These are phyloP conservation scores for Blumeria graminis DNA, from an alignment of 2,329 filamentous ascomycete genomes.

Conservation along the genomic window DNA sequence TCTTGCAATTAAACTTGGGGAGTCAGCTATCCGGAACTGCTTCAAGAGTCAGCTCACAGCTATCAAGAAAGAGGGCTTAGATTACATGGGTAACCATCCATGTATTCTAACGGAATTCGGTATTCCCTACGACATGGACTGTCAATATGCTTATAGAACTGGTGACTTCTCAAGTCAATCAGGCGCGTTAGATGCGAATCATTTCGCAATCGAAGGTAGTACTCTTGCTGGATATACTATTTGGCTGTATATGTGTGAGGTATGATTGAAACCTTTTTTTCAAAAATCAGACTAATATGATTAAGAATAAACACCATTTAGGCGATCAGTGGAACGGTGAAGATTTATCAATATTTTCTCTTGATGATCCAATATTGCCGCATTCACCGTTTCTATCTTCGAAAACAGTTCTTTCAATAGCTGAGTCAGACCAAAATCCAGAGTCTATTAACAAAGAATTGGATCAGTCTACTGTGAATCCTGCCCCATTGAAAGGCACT, in stretches of 20 bases:
- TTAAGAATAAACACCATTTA: slow-evolving; percentile 59
- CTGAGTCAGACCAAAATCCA: slow-evolving; percentile 20
- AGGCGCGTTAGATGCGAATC: slow-evolving; percentile 84
- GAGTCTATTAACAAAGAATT: slow-evolving; percentile 19
- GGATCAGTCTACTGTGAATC: slow-evolving; percentile 38
- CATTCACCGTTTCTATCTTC: slow-evolving; percentile 22
- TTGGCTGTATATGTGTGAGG: slow-evolving; percentile 62
- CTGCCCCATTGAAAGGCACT: slow-evolving; percentile 49
- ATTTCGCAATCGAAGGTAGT: slow-evolving; percentile 73
- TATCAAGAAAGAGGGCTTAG: slow-evolving; percentile 65
- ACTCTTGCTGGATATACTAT: slow-evolving; percentile 65
- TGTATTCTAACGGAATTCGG: slow-evolving; percentile 87
- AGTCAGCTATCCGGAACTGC: slow-evolving; percentile 83
- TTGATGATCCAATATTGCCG: slow-evolving; percentile 45
- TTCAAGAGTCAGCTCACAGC: slow-evolving; percentile 68
- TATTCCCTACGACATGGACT: slow-evolving; percentile 97
- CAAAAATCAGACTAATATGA: slow-evolving; percentile 6
- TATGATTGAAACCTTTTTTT: slow-evolving; percentile 18
- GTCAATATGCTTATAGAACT: slow-evolving; percentile 83
- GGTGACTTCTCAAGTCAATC: slow-evolving; percentile 88
- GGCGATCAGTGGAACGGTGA: slow-evolving; percentile 97
- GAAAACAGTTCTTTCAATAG: slow-evolving; percentile 20
- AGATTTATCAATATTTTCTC: slow-evolving; percentile 72
- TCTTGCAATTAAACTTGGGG: slow-evolving; percentile 79
- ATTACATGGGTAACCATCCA: slow-evolving; percentile 71